Conservation (phyloP, 2,329 filamentous ascomycete species). For the Colletotrichum destructivum region DNA sequence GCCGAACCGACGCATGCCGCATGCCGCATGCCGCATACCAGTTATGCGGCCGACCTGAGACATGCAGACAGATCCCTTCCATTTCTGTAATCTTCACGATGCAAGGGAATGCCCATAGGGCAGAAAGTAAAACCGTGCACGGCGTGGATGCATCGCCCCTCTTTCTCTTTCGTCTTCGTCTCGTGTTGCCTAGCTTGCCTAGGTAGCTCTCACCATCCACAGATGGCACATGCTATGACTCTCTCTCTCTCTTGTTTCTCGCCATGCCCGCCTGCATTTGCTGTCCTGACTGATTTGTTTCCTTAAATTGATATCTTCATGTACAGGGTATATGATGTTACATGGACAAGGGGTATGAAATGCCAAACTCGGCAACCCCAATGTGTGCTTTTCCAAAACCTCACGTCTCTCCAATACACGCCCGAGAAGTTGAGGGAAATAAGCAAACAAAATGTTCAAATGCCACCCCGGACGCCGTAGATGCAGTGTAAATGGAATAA, state of each 20-base stretch:
- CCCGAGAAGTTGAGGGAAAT: background rate
- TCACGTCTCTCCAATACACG: background rate
- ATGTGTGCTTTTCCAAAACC: conserved; percentile 3
- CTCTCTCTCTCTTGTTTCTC: background rate
- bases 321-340: conserved; percentile 42
- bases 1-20: conserved; percentile 31
- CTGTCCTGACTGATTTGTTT: conserved; percentile 3
- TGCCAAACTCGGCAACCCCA: background rate
- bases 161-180: conserved; percentile 10
- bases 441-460: background rate
- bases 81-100: conserved; percentile 32
- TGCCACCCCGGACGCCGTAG: conserved; percentile 22
- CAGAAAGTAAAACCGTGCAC: background rate
- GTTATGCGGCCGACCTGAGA: conserved; percentile 40
- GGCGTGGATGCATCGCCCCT: conserved; percentile 12
- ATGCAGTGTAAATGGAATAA: conserved; percentile 31
- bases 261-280: background rate
- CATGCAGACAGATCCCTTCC: conserved; percentile 39
- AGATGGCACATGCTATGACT: conserved; percentile 14
- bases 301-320: conserved; percentile 30
- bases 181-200: conserved; percentile 27
- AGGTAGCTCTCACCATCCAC: background rate
- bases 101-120: conserved; percentile 17
- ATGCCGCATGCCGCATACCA: conserved; percentile 40
- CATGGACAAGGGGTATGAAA: conserved; percentile 21